Base-by-base conservation (phyloP, 345 rosid species). In the Citrus cavaleriei region DNA sequence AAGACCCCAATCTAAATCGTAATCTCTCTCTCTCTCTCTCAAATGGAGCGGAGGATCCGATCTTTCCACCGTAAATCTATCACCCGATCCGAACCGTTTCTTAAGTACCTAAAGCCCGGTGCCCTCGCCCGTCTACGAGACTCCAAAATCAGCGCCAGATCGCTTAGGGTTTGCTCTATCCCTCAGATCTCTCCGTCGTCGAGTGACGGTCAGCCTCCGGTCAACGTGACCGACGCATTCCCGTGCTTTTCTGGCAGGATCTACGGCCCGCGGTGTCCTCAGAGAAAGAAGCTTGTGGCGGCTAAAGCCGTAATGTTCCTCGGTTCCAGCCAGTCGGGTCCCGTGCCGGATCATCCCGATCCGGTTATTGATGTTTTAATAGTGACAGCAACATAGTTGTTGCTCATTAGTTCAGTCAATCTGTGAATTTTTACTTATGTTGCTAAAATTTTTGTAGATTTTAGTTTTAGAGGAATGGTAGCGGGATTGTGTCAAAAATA, bases 41-140 rank as follows among this genome's bases (percentile, higher is more conserved):
- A 60, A 19, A 87, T 85, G 90, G 80, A 83, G 32, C 84, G 70
- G 13, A 78, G 85, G 21, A 70, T 61, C 74, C 83, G 84, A 13
- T 10, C 74, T 25, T 32, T 10, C 4, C 42, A 32, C 62, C 73
- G 78, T 34, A 78, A 77, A 18, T 35, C 73, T 7, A 5, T 73
- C 21, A 25, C 69, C 35, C 65, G 78, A n/a, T 18, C 85, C 13
- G 85, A 81, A 34, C 84, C 89, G 51, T 87, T 77, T 67, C 85
- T 84, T 3, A 83, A 63, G 73, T 86, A 80, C 75, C 88, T 88
- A 22, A 89, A 87, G 37, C 92, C 92, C 0, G 92, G 89, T 4
- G 89, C 90, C 42, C 83, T 89, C 30, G 92, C 92, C 6, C 87
- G 81, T 7, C 86, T 89, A 35, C 65, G 90, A 14, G 92, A 89